Evolutionary conservation across 345 rosid species (phyloP).

Genomic region (Citrus inodora): DNA sequence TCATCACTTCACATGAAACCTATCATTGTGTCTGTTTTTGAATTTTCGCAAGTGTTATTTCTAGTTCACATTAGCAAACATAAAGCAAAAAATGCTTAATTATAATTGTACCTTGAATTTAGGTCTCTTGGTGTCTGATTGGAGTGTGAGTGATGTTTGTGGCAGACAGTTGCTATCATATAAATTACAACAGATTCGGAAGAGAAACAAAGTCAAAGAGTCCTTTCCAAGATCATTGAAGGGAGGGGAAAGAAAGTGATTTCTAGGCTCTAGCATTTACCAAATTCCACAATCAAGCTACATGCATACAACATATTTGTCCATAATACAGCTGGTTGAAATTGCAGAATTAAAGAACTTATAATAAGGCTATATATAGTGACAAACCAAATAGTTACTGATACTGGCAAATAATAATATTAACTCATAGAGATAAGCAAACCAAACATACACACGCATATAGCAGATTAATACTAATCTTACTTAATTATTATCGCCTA

Average conservation of each 20-base stretch:
- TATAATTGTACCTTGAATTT: background rate
- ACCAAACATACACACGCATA: background rate
- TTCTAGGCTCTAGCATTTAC: no score
- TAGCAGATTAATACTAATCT: background rate
- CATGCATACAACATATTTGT: background rate
- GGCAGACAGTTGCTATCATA: conserved; percentile 18
- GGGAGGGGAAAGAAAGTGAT: background rate
- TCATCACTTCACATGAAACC: conserved; percentile 13
- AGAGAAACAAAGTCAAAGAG: conserved; percentile 19
- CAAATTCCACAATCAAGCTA: conserved; percentile 5
- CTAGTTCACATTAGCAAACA: background rate
- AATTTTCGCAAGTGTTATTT: background rate
- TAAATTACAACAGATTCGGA: background rate
- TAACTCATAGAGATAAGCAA: background rate
- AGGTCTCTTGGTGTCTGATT: background rate
- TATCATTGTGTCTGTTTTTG: background rate
- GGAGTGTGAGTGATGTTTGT: background rate
- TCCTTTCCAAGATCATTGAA: background rate
- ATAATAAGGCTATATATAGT: no score
- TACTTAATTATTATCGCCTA: background rate
- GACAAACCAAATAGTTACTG: background rate
- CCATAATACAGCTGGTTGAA: conserved; percentile 15
- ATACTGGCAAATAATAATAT: background rate
- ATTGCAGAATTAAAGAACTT: background rate
- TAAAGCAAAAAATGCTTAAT: background rate